Base-by-base conservation (phyloP, 1,284 basidiomycete genomes). In the Melampsora americana region DNA sequence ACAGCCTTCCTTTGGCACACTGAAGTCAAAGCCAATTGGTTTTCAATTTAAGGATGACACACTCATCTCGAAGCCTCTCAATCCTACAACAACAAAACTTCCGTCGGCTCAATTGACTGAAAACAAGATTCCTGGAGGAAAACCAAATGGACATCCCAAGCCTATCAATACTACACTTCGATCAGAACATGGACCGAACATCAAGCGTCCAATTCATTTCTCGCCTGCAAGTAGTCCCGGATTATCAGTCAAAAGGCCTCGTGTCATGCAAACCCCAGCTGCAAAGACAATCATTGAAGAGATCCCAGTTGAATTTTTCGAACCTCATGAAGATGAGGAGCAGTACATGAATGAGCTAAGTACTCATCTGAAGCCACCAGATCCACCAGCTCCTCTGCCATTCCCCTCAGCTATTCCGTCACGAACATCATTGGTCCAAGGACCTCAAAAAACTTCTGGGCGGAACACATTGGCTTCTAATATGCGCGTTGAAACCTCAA, bases 31-130 rank as follows among this genome's bases (percentile, higher is more conserved):
- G 53, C 53, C 53, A 23, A 59, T 12, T 59, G 53, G 53, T 11
- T 59, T 59, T 16, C 53, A 59, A 59, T 59, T 59, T n/a, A 59
- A 59, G 53, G 53, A 59, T 26, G 53, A 59, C 14, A 26, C 53
- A 12, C 53, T 26, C 53, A 23, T 59, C n/a, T 23, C 28, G 9
- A 59, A 59, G 23, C 23, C 23, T 26, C n/a, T 59, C 4, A 4
- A 23, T 30, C n/a, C 28, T 30, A 26, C n/a, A 20, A 59, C 53
- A 30, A 11, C 53, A 30, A 23, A 23, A 26, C 28, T 30, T n/a
- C n/a, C 53, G 12, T 2, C n/a, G n/a, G 23, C 23, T 59, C 53
- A 59, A 30, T 12, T 59, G n/a, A 26, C 53, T 12, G 44, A 14
- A 44, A 44, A 44, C 12, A 44, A 44, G 44, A 18, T 16, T 5